Evolutionary conservation across 495 filamentous ascomycete genomes (phyloP), one percentile per base, ranked within the genome.

Genomic region (Filosporella fistucella): DNA sequence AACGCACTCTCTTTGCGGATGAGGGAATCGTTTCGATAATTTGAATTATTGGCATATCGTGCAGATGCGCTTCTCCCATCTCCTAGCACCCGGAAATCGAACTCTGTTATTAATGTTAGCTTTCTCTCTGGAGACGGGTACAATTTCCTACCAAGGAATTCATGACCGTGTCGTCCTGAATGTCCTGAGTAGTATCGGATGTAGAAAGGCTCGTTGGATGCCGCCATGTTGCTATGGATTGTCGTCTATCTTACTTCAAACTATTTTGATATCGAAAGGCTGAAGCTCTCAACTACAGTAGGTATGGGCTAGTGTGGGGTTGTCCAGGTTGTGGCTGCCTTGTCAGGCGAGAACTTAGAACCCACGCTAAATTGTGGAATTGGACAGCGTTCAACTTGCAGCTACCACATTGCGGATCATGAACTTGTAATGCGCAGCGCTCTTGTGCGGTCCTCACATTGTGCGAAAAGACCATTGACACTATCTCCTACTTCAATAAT

Each of bases 21-120:
- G 56, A 99, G 70, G 51, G 90, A 95, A 68, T 99, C 94, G 71
- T 97, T 97, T 54, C 94, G 84, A 69, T 99, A 99, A 68, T 97
- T 99, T 42, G 93, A 96, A 67, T 99, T 99, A 73, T 99, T 99
- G 33, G 94, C 94, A 68, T 99, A 99, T 60, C 94, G 85, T 11
- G 91, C 89, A 38, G 88, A 87, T 32, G 94, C 93, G 61, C 91
- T 95, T 34, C 87, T 81, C n/a, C 94, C 94, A 64, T 99, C 94
- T 26, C 87, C 87, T 25, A 96, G 76, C 21, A 87, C 86, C 39
- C 93, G 84, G 60, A 99, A 89, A 67, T 99, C 94, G 68, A 97
- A 99, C 70, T 99, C 93, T 97, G 51, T 40, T 14, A 35, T 51
- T 29, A 56, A 41, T 41, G 17, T 40, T 20, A 26, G 35, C 33